A percentile compares a stretch with the other conserved stretches of the same genome.
These are phyloP conservation scores for Cinnamomum chago DNA, from an alignment of 164 flowering plant genomes.

Conservation along the genomic window DNA sequence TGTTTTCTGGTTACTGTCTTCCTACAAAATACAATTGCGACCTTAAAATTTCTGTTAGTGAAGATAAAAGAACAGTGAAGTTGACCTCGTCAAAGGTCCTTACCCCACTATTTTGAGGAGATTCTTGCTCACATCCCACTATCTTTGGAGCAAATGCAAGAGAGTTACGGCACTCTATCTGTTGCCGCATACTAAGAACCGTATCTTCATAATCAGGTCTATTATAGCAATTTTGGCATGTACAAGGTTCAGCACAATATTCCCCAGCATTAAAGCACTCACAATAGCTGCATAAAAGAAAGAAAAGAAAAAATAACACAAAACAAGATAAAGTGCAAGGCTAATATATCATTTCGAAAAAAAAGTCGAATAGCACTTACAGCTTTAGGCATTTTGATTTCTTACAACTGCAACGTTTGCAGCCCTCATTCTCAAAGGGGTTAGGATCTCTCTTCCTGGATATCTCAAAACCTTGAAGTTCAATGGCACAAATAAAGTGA, in stretches of 20 bases:
- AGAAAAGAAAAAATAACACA: background rate
- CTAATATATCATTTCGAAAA: background rate
- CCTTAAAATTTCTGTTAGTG: background rate
- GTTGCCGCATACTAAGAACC: slow-evolving; percentile 52
- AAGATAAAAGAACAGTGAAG: background rate
- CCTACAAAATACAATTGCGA: slow-evolving; percentile 27
- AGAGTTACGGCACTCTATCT: slow-evolving; percentile 72
- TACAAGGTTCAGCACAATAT: slow-evolving; percentile 66
- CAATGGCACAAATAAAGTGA: background rate
- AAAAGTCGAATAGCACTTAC: slow-evolving; percentile 35
- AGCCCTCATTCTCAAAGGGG: slow-evolving; percentile 34
- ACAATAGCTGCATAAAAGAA: slow-evolving; percentile 54
- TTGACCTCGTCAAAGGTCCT: slow-evolving; percentile 1
- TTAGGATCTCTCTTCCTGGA: slow-evolving; percentile 30
- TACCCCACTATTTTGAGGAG: slow-evolving; percentile 38
- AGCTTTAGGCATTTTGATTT: slow-evolving; percentile 70
- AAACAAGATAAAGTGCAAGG: background rate
- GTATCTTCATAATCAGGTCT: slow-evolving; percentile 61
- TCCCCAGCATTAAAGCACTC: slow-evolving; percentile 86
- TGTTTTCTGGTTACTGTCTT: slow-evolving; percentile 33
- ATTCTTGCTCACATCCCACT: slow-evolving; percentile 21
- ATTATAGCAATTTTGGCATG: slow-evolving; percentile 77
- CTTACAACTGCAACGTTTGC: slow-evolving; percentile 75
- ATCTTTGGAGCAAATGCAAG: slow-evolving; percentile 85
- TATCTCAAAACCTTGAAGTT: slow-evolving; percentile 3